Evolutionary conservation across 2,329 filamentous ascomycete species (phyloP).

Genomic region (Fusarium pininemorale): DNA sequence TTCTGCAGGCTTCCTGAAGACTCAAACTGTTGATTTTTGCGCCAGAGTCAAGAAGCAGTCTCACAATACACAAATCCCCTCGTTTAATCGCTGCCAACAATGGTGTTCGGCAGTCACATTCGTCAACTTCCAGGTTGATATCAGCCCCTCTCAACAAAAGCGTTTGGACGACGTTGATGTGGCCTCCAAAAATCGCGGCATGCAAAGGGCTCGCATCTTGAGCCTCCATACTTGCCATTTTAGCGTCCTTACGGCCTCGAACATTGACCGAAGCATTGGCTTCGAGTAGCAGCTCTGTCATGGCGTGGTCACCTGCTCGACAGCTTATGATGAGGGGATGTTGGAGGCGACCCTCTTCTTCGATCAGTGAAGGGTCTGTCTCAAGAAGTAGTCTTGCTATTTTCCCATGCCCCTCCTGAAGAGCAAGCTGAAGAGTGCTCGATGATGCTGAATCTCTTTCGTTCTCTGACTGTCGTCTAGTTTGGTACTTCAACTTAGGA

Average conservation of each 20-base stretch:
- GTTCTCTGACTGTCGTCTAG: too few relatives aligned
- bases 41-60: not conserved
- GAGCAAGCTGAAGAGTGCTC: not conserved
- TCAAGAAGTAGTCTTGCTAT: not conserved
- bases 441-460: not conserved
- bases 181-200: not conserved
- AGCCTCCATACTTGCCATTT: not conserved
- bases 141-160: conserved; percentile 5
- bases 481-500: not conserved
- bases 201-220: conserved; percentile 1
- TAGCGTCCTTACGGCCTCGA: not conserved
- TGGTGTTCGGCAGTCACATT: not conserved
- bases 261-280: not conserved
- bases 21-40: not conserved
- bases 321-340: not conserved
- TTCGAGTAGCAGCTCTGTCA: not conserved
- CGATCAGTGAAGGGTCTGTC: not conserved
- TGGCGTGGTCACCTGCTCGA: not conserved
- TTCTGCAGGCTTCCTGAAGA: not conserved
- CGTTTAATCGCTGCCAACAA: not conserved
- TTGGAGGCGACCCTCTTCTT: not conserved
- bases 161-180: not conserved
- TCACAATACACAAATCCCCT: not conserved
- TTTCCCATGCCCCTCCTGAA: not conserved
- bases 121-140: not conserved